These are phyloP conservation scores for Phytopythium chamaehyphon DNA, from an alignment of 352 stramenopile genomes.

Conservation along the genomic window DNA sequence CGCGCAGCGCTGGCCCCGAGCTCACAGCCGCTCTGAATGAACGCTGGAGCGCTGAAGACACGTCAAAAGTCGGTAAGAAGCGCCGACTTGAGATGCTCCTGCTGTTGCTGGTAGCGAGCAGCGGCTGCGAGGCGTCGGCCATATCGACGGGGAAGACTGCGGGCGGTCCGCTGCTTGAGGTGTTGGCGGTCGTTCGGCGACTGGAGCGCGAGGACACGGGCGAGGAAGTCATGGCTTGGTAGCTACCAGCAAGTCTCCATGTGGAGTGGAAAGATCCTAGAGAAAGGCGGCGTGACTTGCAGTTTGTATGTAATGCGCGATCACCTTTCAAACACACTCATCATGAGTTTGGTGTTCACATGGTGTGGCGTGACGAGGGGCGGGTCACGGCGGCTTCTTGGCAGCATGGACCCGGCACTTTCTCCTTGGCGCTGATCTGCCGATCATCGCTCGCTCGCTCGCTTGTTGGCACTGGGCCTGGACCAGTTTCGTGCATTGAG, in stretches of 20 bases:
- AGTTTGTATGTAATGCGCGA: no score
- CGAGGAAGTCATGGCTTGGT: background rate
- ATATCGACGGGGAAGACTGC: slow-evolving; percentile 4
- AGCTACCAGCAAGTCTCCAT: background rate
- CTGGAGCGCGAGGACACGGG: slow-evolving; percentile 2
- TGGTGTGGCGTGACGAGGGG: slow-evolving; percentile 1
- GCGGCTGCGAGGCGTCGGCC: slow-evolving; percentile 13
- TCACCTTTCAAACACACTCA: no score
- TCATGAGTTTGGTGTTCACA: no score
- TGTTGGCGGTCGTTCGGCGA: slow-evolving; percentile 6
- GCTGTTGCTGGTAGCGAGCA: slow-evolving; percentile 17
- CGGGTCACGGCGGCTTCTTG: slow-evolving; percentile 1
- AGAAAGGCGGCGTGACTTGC: background rate
- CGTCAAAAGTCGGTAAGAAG: background rate
- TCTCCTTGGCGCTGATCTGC: no score
- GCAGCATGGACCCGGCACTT: slow-evolving; percentile 1
- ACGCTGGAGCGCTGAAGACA: slow-evolving; percentile 22
- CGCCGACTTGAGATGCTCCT: background rate
- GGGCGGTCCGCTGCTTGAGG: slow-evolving; percentile 2
- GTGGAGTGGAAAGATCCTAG: background rate
- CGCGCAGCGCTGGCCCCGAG: slow-evolving; percentile 25
- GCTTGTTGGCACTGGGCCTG: no score
- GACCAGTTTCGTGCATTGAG: no score
- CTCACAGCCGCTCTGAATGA: slow-evolving; percentile 25
- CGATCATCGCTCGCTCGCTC: no score